Base-by-base conservation (phyloP, 2,329 filamentous ascomycete genomes). In the Alternaria tenuissima region DNA sequence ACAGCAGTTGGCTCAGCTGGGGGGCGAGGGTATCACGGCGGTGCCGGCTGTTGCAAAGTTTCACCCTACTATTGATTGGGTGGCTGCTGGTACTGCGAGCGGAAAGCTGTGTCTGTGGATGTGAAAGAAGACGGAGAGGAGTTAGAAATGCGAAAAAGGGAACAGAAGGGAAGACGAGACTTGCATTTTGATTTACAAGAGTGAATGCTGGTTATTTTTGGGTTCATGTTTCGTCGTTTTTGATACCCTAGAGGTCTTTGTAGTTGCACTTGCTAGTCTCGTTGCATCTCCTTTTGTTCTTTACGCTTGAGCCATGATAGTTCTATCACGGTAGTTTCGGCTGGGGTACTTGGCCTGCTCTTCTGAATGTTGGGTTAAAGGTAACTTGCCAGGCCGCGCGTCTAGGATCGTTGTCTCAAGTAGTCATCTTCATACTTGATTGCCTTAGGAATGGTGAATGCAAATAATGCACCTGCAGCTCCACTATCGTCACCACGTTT, bases 101-200 rank as follows among this genome's bases (percentile, higher is more conserved):
- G 95, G 95, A 2, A 98, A 98, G 80, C 79, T 98, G 26, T 96
- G 91, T 77, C 80, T 99, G 36, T 99, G 94, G 93, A 90, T 90
- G 85, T 97, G 69, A 14, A n/a, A 5, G 4, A 7, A 3, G 32
- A 36, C 2, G 14, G 12, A 16, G 14, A 36, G 12, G 32, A 16
- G 14, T 16, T 36, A 5, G 32, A 34, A 12, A 34, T 12, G 32
- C 12, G 32, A 32, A 32, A 12, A 12, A 12, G 30, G 30, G 12
- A 14, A 34, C 12, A 16, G 12, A 34, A 34, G 32, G 32, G 14
- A 16, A 16, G 14, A 36, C 5, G 32, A 12, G 12, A 16, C 11
- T 11, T 30, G 28, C 9, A 12, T 30, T 30, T 9, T 30, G 28
- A 12, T 30, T 9, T 9, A 12, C 9, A 11, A 11, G 28, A 30